Conservation (phyloP, 805 yeast species). For the Pichia exigua region DNA sequence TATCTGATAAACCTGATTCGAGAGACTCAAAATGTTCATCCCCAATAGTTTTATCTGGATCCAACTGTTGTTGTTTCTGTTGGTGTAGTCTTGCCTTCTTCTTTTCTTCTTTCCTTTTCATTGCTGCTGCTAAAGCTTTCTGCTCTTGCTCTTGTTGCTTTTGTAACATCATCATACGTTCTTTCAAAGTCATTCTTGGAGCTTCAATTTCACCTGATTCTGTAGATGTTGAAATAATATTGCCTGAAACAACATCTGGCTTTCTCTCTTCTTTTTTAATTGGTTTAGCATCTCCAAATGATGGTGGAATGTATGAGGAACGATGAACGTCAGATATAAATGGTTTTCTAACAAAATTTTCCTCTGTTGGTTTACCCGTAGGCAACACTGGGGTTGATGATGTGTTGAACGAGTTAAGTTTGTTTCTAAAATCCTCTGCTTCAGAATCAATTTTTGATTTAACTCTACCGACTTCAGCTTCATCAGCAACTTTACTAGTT, state of each 20-base stretch:
- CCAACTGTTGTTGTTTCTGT: background rate
- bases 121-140: constrained; percentile 53
- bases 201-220: constrained; percentile 40
- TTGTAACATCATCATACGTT: constrained; percentile 78
- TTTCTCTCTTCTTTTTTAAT: constrained; percentile 12
- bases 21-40: background rate
- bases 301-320: constrained; percentile 50
- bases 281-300: constrained; percentile 13
- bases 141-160: constrained; percentile 75
- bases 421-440: constrained; percentile 32
- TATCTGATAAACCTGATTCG: background rate
- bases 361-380: constrained; percentile 20
- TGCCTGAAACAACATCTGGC: constrained; percentile 16
- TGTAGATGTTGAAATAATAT: constrained; percentile 19
- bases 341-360: constrained; percentile 46
- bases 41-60: background rate
- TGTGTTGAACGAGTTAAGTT: constrained; percentile 44
- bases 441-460: constrained; percentile 8
- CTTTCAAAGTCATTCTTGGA: constrained; percentile 78
- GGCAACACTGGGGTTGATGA: constrained; percentile 35
- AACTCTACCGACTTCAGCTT: background rate
- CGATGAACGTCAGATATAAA: constrained; percentile 48
- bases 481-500: background rate
- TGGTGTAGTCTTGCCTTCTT: constrained; percentile 16
- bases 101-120: constrained; percentile 46